Conservation (phyloP, 176 grass and related monocot species). For the Avena sativa region DNA sequence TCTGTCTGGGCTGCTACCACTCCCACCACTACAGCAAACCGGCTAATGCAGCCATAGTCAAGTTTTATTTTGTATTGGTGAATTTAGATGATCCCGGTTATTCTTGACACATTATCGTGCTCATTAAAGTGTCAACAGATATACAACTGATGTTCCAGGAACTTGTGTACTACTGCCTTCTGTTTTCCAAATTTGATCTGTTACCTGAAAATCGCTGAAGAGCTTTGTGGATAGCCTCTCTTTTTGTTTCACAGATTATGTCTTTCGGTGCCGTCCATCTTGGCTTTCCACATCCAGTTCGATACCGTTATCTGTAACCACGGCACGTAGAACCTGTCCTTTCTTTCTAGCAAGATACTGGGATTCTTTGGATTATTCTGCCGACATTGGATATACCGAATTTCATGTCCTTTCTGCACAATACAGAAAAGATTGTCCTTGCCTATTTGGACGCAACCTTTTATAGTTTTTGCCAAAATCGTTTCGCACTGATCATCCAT, state of each 20-base stretch:
- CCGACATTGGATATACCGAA: background rate
- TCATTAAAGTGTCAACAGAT: background rate
- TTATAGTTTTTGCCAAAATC: background rate
- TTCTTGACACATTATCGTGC: background rate
- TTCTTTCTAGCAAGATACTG: background rate
- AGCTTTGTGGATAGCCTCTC: background rate
- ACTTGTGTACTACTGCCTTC: background rate
- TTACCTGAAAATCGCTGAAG: background rate
- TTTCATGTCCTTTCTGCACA: background rate
- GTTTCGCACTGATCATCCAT: too few species aligned
- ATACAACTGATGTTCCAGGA: background rate
- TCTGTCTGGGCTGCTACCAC: background rate
- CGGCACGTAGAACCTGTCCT: background rate
- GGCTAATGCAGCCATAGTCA: background rate
- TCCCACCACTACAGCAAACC: background rate
- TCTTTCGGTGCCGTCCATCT: background rate
- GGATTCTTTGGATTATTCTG: background rate
- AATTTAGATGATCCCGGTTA: background rate
- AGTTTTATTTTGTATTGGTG: background rate
- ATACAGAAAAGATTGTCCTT: background rate
- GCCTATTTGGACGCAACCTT: background rate
- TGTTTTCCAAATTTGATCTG: background rate
- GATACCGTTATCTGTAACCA: background rate
- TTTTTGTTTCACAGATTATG: background rate
- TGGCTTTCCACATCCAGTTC: background rate